Evolutionary conservation across 192 early-diverging fungal species (phyloP), one percentile per base, ranked within the genome.

Genomic region (Podila epigama): DNA sequence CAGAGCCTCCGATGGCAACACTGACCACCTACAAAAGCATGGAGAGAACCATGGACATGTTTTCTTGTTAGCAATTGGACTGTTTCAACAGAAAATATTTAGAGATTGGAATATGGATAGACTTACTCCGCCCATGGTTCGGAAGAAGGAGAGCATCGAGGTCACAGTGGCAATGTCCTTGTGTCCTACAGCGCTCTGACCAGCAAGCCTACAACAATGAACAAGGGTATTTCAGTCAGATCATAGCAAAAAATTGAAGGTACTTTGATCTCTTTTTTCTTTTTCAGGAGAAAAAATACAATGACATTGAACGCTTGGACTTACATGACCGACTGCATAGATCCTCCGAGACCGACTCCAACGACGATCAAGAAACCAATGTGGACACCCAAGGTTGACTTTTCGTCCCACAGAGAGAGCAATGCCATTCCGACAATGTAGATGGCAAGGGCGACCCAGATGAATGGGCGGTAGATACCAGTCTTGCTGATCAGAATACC

Each of bases 291-390:
- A 5, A 28, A 22, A 12, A 27, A 27, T 8, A 28, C 37, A 31
- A 15, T 12, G 31, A 54, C 25, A n/a, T 16, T 18, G 11, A 27
- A 29, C 5, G 0, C 0, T 32, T 2, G 10, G 0, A 70, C 63
- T 57, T 94, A 82, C 41, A 88, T 77, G 13, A 89, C 81, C 11
- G 85, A 86, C 68, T 94, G 93, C 55, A 96, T 81, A 58, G 89
- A 82, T 11, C 79, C 58, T 51, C 97, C 95, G 36, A 91, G 63
- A 4, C 97, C 97, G 15, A 91, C 20, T 0, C 95, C 95, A 41
- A 88, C 36, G 37, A 95, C 63, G 5, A 95, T 59, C 31, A 94
- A 66, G 65, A 85, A 92, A 20, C 89, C 84, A 63, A 91, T 86
- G 41, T 87, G 85, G 58, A 85, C 58, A 27, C 73, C 87, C 7